Conservation (phyloP, 2,329 filamentous ascomycete species). For the Botrytis squamosa region DNA sequence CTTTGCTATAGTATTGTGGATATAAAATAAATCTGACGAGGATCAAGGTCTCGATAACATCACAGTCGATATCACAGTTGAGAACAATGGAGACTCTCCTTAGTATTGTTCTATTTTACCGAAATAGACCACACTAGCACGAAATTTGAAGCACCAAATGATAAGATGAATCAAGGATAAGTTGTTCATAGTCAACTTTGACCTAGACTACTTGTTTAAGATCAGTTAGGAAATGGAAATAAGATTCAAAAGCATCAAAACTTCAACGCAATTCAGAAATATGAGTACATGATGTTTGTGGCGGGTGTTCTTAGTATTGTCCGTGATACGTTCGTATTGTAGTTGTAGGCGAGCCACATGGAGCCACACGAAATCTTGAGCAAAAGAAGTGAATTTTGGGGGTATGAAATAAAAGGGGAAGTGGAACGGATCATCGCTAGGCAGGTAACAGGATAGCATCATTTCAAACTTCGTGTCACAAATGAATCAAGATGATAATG, state of each 20-base stretch:
- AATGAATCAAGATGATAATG: not conserved
- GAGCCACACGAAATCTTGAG: slow-evolving; percentile 6
- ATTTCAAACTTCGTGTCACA: not conserved
- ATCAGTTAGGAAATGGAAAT: not conserved
- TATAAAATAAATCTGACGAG: not conserved
- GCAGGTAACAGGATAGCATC: slow-evolving; percentile 41
- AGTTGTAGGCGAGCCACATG: slow-evolving; percentile 18
- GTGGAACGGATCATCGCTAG: slow-evolving; percentile 44
- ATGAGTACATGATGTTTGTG: slow-evolving; percentile 8
- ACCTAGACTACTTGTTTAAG: not conserved
- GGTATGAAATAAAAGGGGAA: slow-evolving; percentile 29
- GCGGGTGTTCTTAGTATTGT: slow-evolving; percentile 18
- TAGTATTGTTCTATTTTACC: slow-evolving; percentile 17
- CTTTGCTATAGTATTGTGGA: slow-evolving; percentile 8
- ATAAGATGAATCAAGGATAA: not conserved
- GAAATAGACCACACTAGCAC: not conserved
- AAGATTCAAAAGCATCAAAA: not conserved
- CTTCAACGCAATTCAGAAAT: not conserved
- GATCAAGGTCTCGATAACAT: not conserved
- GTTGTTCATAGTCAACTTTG: not conserved
- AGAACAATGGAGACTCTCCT: slow-evolving; percentile 15
- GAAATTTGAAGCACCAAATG: not conserved
- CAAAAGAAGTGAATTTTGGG: slow-evolving; percentile 1
- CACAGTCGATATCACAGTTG: not conserved
- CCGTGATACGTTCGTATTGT: slow-evolving; percentile 19